These are phyloP conservation scores for Ricinus communis DNA, from an alignment of 345 rosid genomes.

Conservation along the genomic window DNA sequence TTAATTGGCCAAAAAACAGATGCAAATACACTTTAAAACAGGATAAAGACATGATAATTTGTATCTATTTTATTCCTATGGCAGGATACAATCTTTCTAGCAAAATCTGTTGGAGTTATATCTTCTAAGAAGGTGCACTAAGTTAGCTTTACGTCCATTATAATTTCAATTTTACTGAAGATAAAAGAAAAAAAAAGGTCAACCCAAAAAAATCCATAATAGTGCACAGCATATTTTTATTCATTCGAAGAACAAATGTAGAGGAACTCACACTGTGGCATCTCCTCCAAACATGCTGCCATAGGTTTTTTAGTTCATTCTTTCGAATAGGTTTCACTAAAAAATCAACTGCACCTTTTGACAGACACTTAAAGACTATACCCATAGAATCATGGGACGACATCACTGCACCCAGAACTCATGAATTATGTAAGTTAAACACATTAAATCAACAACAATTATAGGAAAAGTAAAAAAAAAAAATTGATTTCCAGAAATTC, in stretches of 20 bases:
- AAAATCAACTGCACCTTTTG: slow-evolving; percentile 85
- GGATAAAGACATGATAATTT: slow-evolving; percentile 1
- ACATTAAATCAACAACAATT: slow-evolving; percentile 25
- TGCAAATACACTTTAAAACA: neutral
- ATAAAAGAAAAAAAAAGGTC: neutral
- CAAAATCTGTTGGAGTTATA: neutral
- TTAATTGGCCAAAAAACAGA: slow-evolving; percentile 8
- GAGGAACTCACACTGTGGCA: slow-evolving; percentile 64
- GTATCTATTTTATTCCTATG: neutral
- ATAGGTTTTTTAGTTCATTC: slow-evolving; percentile 78
- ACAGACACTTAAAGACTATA: slow-evolving; percentile 78
- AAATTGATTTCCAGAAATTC: slow-evolving; percentile 12
- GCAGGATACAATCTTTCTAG: neutral
- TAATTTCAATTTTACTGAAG: neutral
- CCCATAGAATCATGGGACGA: slow-evolving; percentile 79
- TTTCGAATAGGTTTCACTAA: slow-evolving; percentile 81
- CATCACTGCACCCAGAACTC: slow-evolving; percentile 62
- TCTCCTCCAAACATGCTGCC: slow-evolving; percentile 92
- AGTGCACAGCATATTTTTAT: slow-evolving; percentile 7
- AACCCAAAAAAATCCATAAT: neutral
- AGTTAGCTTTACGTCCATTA: too few species aligned
- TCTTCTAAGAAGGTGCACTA: too few species aligned
- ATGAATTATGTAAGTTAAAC: slow-evolving; percentile 20
- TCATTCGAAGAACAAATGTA: slow-evolving; percentile 19
- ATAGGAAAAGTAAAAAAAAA: slow-evolving; percentile 7